Conservation (phyloP, 345 rosid species). For the Eucalyptus rudis region DNA sequence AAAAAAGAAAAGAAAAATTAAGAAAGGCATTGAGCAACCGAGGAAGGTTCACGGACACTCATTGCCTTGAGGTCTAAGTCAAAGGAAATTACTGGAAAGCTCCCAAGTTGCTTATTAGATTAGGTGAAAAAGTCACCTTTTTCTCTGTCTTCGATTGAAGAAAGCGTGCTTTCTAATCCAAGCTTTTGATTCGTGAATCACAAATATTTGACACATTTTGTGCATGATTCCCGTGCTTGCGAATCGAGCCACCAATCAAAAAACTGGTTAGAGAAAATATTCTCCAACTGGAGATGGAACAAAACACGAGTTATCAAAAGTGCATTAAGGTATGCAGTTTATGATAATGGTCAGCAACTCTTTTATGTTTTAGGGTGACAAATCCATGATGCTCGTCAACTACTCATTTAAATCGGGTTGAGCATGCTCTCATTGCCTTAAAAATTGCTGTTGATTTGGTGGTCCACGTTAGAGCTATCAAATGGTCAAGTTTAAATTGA, state of each 20-base stretch:
- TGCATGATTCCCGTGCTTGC: background rate
- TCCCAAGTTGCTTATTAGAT: background rate
- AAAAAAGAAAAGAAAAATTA: fast-evolving
- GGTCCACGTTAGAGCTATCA: background rate
- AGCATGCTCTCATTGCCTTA: background rate
- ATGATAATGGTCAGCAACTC: no score
- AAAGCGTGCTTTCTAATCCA: background rate
- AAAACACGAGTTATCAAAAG: background rate
- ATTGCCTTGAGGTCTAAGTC: background rate
- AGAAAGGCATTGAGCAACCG: background rate
- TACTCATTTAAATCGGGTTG: background rate
- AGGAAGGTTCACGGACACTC: background rate
- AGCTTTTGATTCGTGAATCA: background rate
- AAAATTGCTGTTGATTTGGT: background rate
- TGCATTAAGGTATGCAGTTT: background rate
- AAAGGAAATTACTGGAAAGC: background rate
- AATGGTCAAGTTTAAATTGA: background rate
- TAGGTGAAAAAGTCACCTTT: background rate
- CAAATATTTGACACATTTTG: background rate
- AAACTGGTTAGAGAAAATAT: background rate
- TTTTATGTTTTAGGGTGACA: background rate
- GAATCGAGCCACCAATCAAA: background rate
- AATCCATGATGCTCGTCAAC: background rate
- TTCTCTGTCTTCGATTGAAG: background rate
- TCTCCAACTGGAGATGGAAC: background rate